Evolutionary conservation across 176 grass and related monocot genomes (phyloP).

Genomic region (Oryza brachyantha): DNA sequence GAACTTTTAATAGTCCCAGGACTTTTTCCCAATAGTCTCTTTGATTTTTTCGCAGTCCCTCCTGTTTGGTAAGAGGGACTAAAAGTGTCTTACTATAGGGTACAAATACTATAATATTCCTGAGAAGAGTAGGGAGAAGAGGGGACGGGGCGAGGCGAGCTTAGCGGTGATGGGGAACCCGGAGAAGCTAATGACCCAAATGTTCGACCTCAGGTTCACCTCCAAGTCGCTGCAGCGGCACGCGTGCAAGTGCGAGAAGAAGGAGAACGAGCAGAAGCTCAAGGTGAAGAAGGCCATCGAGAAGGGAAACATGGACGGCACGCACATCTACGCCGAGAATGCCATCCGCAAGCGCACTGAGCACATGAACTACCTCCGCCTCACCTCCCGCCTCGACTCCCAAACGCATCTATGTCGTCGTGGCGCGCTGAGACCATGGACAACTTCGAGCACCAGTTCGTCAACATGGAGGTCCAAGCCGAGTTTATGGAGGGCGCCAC

Average conservation of each 20-base stretch:
- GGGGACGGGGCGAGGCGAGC: no score
- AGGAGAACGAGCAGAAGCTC: constrained; percentile 93
- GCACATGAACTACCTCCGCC: constrained; percentile 98
- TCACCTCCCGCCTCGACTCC: constrained; percentile 88
- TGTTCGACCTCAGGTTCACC: constrained; percentile 94
- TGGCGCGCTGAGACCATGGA: constrained; percentile 92
- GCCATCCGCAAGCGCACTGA: constrained; percentile 94
- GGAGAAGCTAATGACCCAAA: constrained; percentile 96
- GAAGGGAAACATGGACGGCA: constrained; percentile 94
- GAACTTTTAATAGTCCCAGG: no score
- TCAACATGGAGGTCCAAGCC: constrained; percentile 99
- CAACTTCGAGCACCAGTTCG: constrained; percentile 81
- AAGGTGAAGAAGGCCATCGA: constrained; percentile 99
- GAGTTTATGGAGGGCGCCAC: constrained; percentile 99
- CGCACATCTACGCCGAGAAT: constrained; percentile 97
- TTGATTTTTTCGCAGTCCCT: no score
- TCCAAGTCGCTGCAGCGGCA: constrained; percentile 92
- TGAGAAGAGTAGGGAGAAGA: no score
- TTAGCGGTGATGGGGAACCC: constrained; percentile 76
- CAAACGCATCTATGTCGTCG: no score
- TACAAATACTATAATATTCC: no score
- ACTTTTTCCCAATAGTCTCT: no score
- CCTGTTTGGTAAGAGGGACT: no score
- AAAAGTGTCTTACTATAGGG: no score
- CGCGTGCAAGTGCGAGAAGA: constrained; percentile 95